Evolutionary conservation across 495 filamentous ascomycete species (phyloP).

Genomic region (Penicillium verhagenii): DNA sequence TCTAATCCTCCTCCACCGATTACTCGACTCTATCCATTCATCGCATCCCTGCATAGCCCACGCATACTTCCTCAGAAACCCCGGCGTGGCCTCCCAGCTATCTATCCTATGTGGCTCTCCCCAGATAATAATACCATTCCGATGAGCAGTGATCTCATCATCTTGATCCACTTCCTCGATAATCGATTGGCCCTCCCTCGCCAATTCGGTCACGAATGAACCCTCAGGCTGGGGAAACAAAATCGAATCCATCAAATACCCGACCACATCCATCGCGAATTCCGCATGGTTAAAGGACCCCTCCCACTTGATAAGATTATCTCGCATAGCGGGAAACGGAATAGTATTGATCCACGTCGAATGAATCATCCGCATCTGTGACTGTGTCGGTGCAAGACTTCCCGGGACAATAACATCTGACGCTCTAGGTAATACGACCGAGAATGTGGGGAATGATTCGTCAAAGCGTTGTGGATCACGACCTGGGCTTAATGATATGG

Average conservation of each 20-base stretch:
- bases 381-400: conserved; percentile 6
- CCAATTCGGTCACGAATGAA: background rate
- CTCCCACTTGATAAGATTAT: conserved; percentile 22
- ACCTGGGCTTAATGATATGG: background rate
- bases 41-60: conserved; percentile 16
- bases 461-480: background rate
- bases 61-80: conserved; percentile 17
- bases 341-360: conserved; percentile 20
- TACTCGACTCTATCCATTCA: conserved; percentile 19
- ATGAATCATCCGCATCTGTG: conserved; percentile 13
- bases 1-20: conserved; percentile 15
- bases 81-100: conserved; percentile 20
- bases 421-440: background rate
- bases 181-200: background rate
- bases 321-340: conserved; percentile 18
- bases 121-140: conserved; percentile 14
- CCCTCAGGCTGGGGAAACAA: background rate
- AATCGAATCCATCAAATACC: background rate
- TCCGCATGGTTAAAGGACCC: conserved; percentile 12
- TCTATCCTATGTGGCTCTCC: conserved; percentile 12
- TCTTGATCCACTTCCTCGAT: background rate
- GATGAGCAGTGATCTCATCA: conserved; percentile 13
- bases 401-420: conserved; percentile 3
- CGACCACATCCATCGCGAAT: conserved; percentile 3
- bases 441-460: background rate